Evolutionary conservation across 2,329 filamentous ascomycete species (phyloP).

Genomic region (Hymenoscyphus scutula): DNA sequence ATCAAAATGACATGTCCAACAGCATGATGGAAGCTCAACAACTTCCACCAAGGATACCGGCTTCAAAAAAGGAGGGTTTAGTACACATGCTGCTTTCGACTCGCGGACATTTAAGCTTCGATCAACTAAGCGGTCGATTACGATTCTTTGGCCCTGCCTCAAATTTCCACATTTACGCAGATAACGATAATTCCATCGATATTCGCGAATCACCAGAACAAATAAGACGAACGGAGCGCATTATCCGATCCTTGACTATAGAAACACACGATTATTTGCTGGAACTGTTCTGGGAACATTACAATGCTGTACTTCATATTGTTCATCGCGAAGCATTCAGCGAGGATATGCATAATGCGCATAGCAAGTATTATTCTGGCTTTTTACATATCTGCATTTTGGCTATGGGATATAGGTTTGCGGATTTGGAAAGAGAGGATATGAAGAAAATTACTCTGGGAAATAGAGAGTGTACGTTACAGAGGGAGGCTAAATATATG

Average conservation of each 20-base stretch:
- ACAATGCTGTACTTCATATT: constrained; percentile 49
- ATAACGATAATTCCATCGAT: constrained; percentile 37
- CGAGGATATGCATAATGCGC: constrained; percentile 44
- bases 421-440: constrained; percentile 48
- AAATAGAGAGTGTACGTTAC: constrained; percentile 50
- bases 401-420: constrained; percentile 51
- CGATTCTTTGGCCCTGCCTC: constrained; percentile 54
- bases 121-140: constrained; percentile 49
- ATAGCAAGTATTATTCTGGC: constrained; percentile 49
- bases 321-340: constrained; percentile 51
- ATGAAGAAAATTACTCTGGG: constrained; percentile 47
- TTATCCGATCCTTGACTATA: constrained; percentile 45
- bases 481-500: constrained; percentile 54
- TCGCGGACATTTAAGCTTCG: constrained; percentile 49
- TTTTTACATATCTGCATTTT: constrained; percentile 53
- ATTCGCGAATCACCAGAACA: constrained; percentile 45
- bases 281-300: constrained; percentile 50
- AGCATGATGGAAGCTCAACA: constrained; percentile 12
- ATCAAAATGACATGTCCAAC: constrained; percentile 14
- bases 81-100: constrained; percentile 49
- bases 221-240: constrained; percentile 45
- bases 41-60: constrained; percentile 34
- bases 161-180: constrained; percentile 51
- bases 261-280: constrained; percentile 53
- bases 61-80: constrained; percentile 46